phyloP scores from a whole-genome alignment of 768 basidiomycete genomes.

The Phylloporus scabripes region DNA sequence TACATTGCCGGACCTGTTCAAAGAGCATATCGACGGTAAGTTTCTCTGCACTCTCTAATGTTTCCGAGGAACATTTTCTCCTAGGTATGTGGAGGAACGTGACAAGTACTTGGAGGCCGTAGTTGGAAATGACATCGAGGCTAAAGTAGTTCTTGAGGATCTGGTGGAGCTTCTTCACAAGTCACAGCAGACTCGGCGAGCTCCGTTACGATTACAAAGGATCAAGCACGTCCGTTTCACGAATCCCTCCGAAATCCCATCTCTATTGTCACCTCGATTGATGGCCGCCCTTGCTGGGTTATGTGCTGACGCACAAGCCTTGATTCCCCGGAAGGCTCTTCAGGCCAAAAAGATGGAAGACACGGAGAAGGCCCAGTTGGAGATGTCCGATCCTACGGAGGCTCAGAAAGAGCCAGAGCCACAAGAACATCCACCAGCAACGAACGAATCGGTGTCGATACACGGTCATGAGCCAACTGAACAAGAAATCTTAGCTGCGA shows the following conservation, averaged over 20 bases:
- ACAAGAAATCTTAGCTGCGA: conserved; percentile 24
- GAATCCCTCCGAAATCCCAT: conserved; percentile 27
- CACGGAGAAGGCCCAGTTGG: background rate
- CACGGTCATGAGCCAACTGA: conserved; percentile 19
- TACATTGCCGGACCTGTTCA: background rate
- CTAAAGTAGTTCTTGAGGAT: conserved; percentile 10
- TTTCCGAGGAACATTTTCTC: background rate
- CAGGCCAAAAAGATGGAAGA: background rate
- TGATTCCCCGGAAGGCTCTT: conserved; percentile 10
- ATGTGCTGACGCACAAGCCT: conserved; percentile 14
- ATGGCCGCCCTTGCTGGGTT: conserved; percentile 12
- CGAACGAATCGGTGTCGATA: conserved; percentile 13
- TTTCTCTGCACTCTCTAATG: background rate
- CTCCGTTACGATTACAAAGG: conserved; percentile 2
- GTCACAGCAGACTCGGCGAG: background rate
- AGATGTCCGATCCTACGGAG: background rate
- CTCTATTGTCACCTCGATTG: conserved; percentile 19
- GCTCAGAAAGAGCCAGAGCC: conserved; percentile 13
- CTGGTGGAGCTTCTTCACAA: conserved; percentile 25
- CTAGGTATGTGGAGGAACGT: background rate
- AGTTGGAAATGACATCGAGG: conserved; percentile 10
- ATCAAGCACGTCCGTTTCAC: conserved; percentile 31
- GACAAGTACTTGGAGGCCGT: conserved; percentile 11
- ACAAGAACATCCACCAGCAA: conserved; percentile 4
- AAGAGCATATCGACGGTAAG: conserved; percentile 9